Evolutionary conservation across 495 filamentous ascomycete genomes (phyloP).

Genomic region (Trichoderma erinaceum): DNA sequence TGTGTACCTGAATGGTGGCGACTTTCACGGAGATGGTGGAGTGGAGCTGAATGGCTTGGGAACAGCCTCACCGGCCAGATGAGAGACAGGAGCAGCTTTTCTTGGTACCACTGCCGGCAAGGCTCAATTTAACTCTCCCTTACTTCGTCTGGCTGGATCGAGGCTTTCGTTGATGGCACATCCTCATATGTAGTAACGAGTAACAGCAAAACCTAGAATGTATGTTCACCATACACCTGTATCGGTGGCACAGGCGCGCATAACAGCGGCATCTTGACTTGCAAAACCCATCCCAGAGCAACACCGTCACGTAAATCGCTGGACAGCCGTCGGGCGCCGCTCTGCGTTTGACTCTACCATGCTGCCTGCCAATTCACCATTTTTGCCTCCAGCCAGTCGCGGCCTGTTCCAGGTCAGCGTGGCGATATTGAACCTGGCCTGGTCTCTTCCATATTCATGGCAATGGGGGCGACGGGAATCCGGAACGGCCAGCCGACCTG

Average conservation of each 20-base stretch:
- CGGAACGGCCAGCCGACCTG: neutral
- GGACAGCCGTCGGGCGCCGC: neutral
- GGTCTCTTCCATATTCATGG: neutral
- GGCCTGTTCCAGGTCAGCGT: neutral
- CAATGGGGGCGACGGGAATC: neutral
- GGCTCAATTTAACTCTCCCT: neutral
- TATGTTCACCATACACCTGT: no score
- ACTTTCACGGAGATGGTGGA: neutral
- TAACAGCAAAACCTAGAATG: neutral
- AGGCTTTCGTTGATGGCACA: neutral
- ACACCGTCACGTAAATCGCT: neutral
- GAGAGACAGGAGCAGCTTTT: neutral
- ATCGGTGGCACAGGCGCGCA: no score
- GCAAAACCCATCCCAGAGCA: neutral
- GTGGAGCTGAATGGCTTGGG: neutral
- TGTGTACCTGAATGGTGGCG: neutral
- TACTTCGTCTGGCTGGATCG: neutral
- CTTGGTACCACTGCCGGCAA: neutral
- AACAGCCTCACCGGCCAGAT: neutral
- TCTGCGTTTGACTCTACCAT: neutral
- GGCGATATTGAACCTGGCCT: neutral
- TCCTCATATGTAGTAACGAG: neutral
- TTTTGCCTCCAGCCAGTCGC: neutral
- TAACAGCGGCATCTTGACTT: neutral
- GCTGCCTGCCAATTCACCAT: neutral